Percentiles rank a stretch among this genome's conserved stretches.
These are phyloP conservation scores for Trichoderma brevicompactum DNA, from an alignment of 2,329 filamentous ascomycete genomes.

Conservation along the genomic window DNA sequence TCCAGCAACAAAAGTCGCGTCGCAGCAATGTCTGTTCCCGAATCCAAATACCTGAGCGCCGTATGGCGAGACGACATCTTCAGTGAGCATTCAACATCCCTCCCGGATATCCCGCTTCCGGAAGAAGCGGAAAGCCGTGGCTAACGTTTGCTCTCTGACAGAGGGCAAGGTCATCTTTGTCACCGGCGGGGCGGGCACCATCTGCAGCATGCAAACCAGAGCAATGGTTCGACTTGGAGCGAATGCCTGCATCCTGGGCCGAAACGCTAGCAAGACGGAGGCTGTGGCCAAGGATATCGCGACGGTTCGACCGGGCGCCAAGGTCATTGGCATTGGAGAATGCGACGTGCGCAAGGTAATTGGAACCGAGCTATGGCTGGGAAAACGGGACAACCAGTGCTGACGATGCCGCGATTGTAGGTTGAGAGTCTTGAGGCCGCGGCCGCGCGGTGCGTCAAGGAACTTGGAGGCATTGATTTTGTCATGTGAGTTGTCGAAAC, in stretches of 20 bases:
- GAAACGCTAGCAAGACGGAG: conserved; percentile 88
- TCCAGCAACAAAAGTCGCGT: conserved; percentile 7
- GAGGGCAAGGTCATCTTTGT: conserved; percentile 91
- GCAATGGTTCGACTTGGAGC: conserved; percentile 90
- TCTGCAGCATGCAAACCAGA: conserved; percentile 91
- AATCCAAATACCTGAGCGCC: conserved; percentile 76
- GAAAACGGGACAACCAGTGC: not conserved
- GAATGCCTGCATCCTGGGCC: conserved; percentile 91
- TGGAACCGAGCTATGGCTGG: not conserved
- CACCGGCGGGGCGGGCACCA: conserved; percentile 90
- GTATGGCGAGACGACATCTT: conserved; percentile 90
- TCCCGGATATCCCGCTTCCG: not conserved
- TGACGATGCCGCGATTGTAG: conserved; percentile 30
- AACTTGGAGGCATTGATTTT: conserved; percentile 88
- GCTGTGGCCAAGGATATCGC: conserved; percentile 79
- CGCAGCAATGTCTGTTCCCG: conserved; percentile 66
- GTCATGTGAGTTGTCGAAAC: conserved; percentile 71
- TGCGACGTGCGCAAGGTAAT: conserved; percentile 74
- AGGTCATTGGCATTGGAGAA: conserved; percentile 83
- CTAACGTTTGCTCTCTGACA: conserved; percentile 42
- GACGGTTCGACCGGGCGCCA: conserved; percentile 74
- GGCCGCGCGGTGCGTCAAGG: conserved; percentile 76
- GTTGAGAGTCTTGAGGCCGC: conserved; percentile 58
- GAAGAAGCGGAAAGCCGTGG: not conserved
- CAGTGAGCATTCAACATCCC: conserved; percentile 51